Evolutionary conservation across 2,329 filamentous ascomycete species (phyloP).

Genomic region (Pseudogymnoascus sp.): DNA sequence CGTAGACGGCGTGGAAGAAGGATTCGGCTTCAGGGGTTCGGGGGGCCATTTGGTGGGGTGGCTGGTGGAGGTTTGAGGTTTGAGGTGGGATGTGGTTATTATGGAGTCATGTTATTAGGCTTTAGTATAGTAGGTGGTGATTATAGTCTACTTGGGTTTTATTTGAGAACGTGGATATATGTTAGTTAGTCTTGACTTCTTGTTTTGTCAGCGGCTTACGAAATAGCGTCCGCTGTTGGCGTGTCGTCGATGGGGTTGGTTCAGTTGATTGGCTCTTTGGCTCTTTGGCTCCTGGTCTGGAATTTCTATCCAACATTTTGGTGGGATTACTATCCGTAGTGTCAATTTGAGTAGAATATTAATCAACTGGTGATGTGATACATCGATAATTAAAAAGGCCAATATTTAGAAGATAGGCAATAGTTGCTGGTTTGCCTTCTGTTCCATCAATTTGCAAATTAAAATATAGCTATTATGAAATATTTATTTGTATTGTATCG

Average conservation of each 20-base stretch:
- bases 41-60: constrained; percentile 43
- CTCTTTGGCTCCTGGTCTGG: not conserved
- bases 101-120: not conserved
- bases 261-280: not conserved
- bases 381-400: no score
- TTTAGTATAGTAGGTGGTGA: not conserved
- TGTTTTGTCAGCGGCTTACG: constrained; percentile 3
- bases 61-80: not conserved
- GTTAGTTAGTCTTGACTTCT: not conserved
- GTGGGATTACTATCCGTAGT: not conserved
- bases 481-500: not conserved
- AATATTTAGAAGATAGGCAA: no score
- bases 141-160: not conserved
- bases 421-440: no score
- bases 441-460: not conserved
- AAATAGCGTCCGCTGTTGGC: not conserved
- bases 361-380: not conserved
- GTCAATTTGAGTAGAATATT: not conserved
- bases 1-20: constrained; percentile 73
- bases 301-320: not conserved
- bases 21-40: constrained; percentile 66
- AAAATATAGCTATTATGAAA: not conserved
- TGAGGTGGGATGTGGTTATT: not conserved
- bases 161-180: not conserved
- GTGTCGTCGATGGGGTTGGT: not conserved